Conservation (phyloP, 257 asterid genomes). For the Penstemon eatonii region DNA sequence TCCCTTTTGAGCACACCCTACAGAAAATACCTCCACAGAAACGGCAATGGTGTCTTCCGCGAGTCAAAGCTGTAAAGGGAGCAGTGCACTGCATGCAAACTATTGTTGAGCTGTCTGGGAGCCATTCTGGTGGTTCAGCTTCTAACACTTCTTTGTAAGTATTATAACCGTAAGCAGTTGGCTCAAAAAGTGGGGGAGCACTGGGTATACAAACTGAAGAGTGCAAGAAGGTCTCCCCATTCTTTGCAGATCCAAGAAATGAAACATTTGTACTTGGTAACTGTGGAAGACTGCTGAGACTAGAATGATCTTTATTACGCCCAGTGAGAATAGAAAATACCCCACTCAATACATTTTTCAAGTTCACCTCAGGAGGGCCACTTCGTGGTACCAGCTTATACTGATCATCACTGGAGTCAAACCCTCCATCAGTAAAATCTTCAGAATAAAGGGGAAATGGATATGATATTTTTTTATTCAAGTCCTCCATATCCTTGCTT, state of each 20-base stretch:
- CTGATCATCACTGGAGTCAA: slow-evolving; percentile 60
- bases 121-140: slow-evolving; percentile 99
- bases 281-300: slow-evolving; percentile 38
- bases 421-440: slow-evolving; percentile 57
- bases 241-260: slow-evolving; percentile 79
- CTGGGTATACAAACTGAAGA: slow-evolving; percentile 92
- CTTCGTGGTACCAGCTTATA: slow-evolving; percentile 37
- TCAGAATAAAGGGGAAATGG: slow-evolving; percentile 51
- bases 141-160: slow-evolving; percentile 84
- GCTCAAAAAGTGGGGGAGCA: slow-evolving; percentile 92
- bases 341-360: slow-evolving; percentile 82
- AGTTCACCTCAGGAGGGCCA: slow-evolving; percentile 83
- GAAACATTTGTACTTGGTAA: slow-evolving; percentile 69
- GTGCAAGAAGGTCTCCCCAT: slow-evolving; percentile 84
- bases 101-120: slow-evolving; percentile 81
- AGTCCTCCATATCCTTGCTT: slow-evolving; percentile 24
- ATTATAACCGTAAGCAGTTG: slow-evolving; percentile 53
- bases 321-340: slow-evolving; percentile 76
- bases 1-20: slow-evolving; percentile 89
- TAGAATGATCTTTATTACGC: slow-evolving; percentile 44
- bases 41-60: slow-evolving; percentile 99
- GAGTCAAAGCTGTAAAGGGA: slow-evolving; percentile 82
- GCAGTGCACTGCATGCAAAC: slow-evolving; percentile 93
- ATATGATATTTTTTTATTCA: slow-evolving; percentile 45
- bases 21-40: slow-evolving; percentile 96